Evolutionary conservation across 1,139 yeast species (phyloP), one percentile per base, ranked within the genome.

Genomic region (Geotrichum citri-aurantii): DNA sequence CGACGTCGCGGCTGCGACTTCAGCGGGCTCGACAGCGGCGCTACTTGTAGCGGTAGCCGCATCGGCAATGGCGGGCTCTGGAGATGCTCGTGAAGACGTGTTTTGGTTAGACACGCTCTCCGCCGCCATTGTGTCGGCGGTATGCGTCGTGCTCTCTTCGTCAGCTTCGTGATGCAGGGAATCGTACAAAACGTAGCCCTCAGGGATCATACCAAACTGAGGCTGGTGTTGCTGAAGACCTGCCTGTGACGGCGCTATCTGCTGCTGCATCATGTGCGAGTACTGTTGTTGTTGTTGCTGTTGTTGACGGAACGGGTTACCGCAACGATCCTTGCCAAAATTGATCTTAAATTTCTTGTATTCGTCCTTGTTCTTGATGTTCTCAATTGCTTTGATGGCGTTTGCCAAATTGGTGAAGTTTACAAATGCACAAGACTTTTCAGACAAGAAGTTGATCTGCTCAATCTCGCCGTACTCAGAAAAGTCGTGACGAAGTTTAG

Each of bases 321-420:
- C 97, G 74, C 98, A 93, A 68, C 99, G 81, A 72, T 91, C 97
- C 72, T 93, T 93, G 60, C 98, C 98, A 73, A 86, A 91, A 66
- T 88, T 85, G 63, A 91, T 85, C 68, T 85, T 87, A 65, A 87
- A 79, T 62, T 73, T 74, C 62, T 72, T 75, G 71, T 77, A 82
- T 37, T 74, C 75, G 3, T 75, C 76, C 62, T 79, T 78, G 51
- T 76, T 76, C 63, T 82, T 82, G 64, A 84, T 81, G 64, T 84
- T 83, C 59, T 83, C 85, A 65, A 92, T 86, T 2, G 96, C 97
- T 61, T 85, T 82, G 66, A 92, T 88, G 5, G 97, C 96, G 67
- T 87, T 85, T 55, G 87, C 82, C 65, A 93, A 89, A 71, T 89
- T 87, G 50, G 95, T 88, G 69, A 90, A 93, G 71, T 93, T 93